phyloP scores from a whole-genome alignment of 1,284 basidiomycete genomes.

The Irpex rosettiformis region DNA sequence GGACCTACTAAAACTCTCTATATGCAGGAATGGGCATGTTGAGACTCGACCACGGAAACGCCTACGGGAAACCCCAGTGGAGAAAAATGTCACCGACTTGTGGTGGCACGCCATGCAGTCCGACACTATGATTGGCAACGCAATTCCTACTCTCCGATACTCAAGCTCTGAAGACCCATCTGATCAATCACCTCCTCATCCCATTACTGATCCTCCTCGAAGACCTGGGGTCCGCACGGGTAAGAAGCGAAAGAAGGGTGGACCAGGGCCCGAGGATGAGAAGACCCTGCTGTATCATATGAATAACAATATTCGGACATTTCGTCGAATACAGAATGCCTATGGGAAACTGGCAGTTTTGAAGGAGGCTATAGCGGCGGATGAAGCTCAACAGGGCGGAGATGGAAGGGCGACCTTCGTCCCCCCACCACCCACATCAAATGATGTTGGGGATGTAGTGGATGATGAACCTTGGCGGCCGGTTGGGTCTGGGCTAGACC shows the following conservation, averaged over 20 bases:
- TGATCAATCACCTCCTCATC: conserved; percentile 15
- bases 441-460: conserved; percentile 40
- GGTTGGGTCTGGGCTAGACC: conserved; percentile 29
- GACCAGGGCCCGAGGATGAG: conserved; percentile 15
- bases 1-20: conserved; percentile 1
- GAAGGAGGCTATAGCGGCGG: conserved; percentile 30
- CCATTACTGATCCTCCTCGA: conserved; percentile 32
- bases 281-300: conserved; percentile 60
- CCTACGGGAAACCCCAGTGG: conserved; percentile 26
- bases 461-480: conserved; percentile 58
- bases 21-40: conserved; percentile 34
- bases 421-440: conserved; percentile 12
- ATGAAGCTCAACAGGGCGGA: conserved; percentile 41
- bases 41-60: conserved; percentile 44
- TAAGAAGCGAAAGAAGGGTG: conserved; percentile 30
- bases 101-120: conserved; percentile 75
- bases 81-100: conserved; percentile 45
- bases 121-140: conserved; percentile 58
- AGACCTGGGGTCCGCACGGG: conserved; percentile 21
- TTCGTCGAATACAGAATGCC: conserved; percentile 65
- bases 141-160: conserved; percentile 55
- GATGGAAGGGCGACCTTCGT: conserved; percentile 22
- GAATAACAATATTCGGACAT: conserved; percentile 70
- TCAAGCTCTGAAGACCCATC: conserved; percentile 36
- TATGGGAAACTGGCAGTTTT: conserved; percentile 67